Base-by-base conservation (phyloP, 306 rosid genomes). In the Oemleria cerasiformis region DNA sequence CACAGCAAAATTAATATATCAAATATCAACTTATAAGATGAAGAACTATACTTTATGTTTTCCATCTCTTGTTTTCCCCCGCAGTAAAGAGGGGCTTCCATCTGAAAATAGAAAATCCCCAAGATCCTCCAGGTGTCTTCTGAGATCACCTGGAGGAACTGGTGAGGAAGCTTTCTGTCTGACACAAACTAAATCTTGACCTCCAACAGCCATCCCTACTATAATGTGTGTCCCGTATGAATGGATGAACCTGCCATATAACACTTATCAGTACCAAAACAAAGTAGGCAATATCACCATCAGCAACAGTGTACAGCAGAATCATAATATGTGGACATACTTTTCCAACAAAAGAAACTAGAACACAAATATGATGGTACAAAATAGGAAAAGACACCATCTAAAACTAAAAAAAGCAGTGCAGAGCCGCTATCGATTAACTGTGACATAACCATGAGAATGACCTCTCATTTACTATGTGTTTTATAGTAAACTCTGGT, bases 171-270 rank as follows among this genome's bases (percentile, higher is more conserved):
- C 84, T 58, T 81, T 93, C 78, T 93, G 98, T 66, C 90, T 85
- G 57, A 93, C 90, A 65, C 92, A 88, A 67, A 93, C 75, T 73
- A 90, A 82, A 82, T 93, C 98, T 83, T 93, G 98, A 78, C 98
- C 98, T 49, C 98, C 98, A 71, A 93, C 87, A 61, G 94, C 93
- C 93, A 86, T 93, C 57, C 97, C 98, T 40, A 90, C 90, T 61
- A 93, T 78, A 75, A 93, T 88, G 77, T 93, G 98, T 20, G 98
- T 93, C 40, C 98, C 98, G 39, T 79, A 93, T 48, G 87, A 87
- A 80, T 68, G 86, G 80, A 93, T 90, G 86, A 93, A 93, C 93
- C 98, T 93, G 93, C 88, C 90, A 82, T 80, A 71, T 83, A 71
- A 84, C 78, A 79, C 65, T 79, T 58, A 85, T 92, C 81, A 90